Evolutionary conservation across 2,329 filamentous ascomycete genomes (phyloP).

Genomic region (Pestalotiopsis sp.): DNA sequence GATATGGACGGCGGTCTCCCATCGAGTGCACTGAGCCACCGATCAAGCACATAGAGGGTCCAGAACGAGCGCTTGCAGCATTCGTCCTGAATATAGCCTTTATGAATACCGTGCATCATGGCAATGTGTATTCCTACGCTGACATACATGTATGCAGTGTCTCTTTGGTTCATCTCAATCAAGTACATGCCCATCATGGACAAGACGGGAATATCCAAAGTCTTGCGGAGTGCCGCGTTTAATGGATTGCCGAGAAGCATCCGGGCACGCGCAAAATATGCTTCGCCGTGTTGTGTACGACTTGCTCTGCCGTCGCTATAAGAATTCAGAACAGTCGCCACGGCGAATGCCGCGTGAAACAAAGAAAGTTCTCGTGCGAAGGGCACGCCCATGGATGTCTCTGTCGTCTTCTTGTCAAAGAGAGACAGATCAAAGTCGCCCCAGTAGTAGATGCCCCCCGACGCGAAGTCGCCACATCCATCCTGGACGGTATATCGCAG

Average conservation of each 20-base stretch:
- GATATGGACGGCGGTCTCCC: conserved; percentile 48
- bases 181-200: conserved; percentile 51
- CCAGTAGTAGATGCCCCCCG: conserved; percentile 53
- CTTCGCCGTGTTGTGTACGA: conserved; percentile 39
- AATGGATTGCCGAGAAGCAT: conserved; percentile 48
- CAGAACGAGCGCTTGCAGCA: conserved; percentile 49
- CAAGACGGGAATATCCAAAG: conserved; percentile 45
- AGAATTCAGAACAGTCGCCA: conserved; percentile 34
- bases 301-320: conserved; percentile 28
- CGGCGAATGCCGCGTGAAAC: conserved; percentile 47
- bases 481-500: conserved; percentile 48
- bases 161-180: conserved; percentile 49
- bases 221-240: conserved; percentile 41
- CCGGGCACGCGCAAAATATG: conserved; percentile 45
- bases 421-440: conserved; percentile 35
- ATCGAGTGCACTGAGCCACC: conserved; percentile 50
- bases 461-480: conserved; percentile 39
- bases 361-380: conserved; percentile 43
- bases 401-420: conserved; percentile 20
- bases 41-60: conserved; percentile 54
- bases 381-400: not conserved
- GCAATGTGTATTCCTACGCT: conserved; percentile 49
- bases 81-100: conserved; percentile 43
- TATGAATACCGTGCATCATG: conserved; percentile 50
- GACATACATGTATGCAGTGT: conserved; percentile 50